Evolutionary conservation across 176 grass and related monocot genomes (phyloP).

Genomic region (Metroxylon sagu): DNA sequence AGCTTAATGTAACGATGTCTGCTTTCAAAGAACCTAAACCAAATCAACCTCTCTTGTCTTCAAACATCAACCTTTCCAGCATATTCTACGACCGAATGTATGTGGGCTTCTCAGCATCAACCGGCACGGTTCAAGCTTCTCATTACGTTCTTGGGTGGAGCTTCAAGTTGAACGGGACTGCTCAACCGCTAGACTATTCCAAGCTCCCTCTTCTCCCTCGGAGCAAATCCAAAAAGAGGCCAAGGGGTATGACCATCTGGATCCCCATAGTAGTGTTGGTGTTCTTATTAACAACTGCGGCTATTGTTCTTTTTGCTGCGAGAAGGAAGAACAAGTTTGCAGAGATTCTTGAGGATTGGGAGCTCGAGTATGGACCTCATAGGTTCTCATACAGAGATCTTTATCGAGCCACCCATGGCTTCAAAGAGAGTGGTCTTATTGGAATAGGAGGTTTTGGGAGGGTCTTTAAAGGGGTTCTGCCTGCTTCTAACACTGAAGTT

Average conservation of each 20-base stretch:
- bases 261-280: constrained; percentile 5
- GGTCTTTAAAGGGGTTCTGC: constrained; percentile 28
- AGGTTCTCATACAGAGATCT: constrained; percentile 23
- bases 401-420: constrained; percentile 21
- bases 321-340: constrained; percentile 7
- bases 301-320: neutral
- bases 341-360: constrained; percentile 33
- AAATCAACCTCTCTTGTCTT: constrained; percentile 5
- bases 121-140: neutral
- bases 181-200: neutral
- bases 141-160: constrained; percentile 37
- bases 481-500: constrained; percentile 10
- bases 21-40: constrained; percentile 6
- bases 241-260: neutral
- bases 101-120: constrained; percentile 14
- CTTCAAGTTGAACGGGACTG: constrained; percentile 1
- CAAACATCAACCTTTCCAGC: constrained; percentile 15
- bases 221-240: neutral
- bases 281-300: neutral
- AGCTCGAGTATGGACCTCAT: constrained; percentile 26
- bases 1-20: constrained; percentile 30
- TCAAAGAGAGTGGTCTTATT: constrained; percentile 18
- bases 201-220: constrained; percentile 21
- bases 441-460: constrained; percentile 29
- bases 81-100: constrained; percentile 1